Base-by-base conservation (phyloP, 306 rosid genomes). In the Lathyrus tuberosus region DNA sequence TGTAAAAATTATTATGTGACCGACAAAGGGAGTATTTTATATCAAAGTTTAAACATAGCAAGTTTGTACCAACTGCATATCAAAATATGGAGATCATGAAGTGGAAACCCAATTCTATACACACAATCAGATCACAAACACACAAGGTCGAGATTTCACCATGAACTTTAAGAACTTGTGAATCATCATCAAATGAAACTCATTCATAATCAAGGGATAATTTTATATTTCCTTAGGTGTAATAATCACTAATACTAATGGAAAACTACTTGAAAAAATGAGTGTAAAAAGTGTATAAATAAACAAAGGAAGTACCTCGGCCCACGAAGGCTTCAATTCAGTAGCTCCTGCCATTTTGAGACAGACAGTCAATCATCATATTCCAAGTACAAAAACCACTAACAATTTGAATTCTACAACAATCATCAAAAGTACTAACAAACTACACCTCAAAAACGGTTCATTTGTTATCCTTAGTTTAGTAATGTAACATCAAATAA, bases 251-350 rank as follows among this genome's bases (percentile, higher is more conserved):
- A 53, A 22, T 10, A 17, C 28, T 16, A 53, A 53, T 20, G 4
- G 8, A 10, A 53, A 53, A 4, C 59, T 51, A 18, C 13, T 51
- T 51, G 31, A 53, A 10, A 53, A 18, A 65, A 28, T n/a, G 44
- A 47, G 30, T 28, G 46, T 35, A 38, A 4, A 44, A 26, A 57
- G 26, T n/a, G 35, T 6, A 37, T 26, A 11, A 8, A 69, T 14
- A n/a, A n/a, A n/a, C n/a, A 16, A 44, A 47, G 42, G 51, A 11
- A 74, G 43, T 80, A 93, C 98, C 91, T 93, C 98, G 31, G 91
- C 92, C 98, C 97, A 93, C 18, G 90, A 90, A 20, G 94, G 89
- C 70, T 88, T 84, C 96, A 93, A 80, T 79, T 88, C 90, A 54
- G 89, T 84, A 53, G 97, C 91, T 72, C 96, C 97, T 93, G 91